Percentiles rank a stretch among this genome's conserved stretches.
Evolutionary conservation across 805 yeast species (phyloP).

Genomic region (Metschnikowia matae): DNA sequence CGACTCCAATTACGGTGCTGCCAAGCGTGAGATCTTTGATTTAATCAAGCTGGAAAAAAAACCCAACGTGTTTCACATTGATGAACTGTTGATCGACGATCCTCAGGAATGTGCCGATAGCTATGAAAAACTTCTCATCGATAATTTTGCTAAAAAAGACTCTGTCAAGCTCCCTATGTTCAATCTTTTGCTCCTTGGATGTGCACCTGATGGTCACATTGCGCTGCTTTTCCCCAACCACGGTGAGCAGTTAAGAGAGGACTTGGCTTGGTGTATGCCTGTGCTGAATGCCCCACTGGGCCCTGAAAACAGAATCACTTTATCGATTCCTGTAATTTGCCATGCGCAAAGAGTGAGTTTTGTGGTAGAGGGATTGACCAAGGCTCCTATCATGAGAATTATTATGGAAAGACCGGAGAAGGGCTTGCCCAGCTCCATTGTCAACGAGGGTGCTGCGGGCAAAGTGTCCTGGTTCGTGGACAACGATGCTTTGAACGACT

Average conservation of each 20-base stretch:
- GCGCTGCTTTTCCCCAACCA: slow-evolving; percentile 95
- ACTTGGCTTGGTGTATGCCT: slow-evolving; percentile 92
- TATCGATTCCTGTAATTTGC: slow-evolving; percentile 91
- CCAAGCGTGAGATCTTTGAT: slow-evolving; percentile 79
- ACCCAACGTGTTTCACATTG: slow-evolving; percentile 81
- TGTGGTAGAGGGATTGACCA: slow-evolving; percentile 94
- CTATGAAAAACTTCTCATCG: slow-evolving; percentile 81
- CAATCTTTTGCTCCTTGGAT: slow-evolving; percentile 85
- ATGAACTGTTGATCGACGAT: slow-evolving; percentile 67
- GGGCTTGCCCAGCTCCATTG: slow-evolving; percentile 90
- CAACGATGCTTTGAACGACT: slow-evolving; percentile 83
- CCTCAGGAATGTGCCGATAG: slow-evolving; percentile 92
- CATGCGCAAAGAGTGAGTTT: slow-evolving; percentile 90
- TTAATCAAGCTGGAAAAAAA: slow-evolving; percentile 46
- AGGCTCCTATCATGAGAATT: slow-evolving; percentile 85
- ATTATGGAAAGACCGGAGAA: slow-evolving; percentile 97
- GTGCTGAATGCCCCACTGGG: slow-evolving; percentile 89
- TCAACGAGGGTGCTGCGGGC: slow-evolving; percentile 95
- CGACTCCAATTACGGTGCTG: slow-evolving; percentile 87
- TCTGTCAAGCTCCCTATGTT: slow-evolving; percentile 94
- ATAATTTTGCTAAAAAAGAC: slow-evolving; percentile 93
- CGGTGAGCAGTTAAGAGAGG: slow-evolving; percentile 77
- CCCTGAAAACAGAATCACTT: slow-evolving; percentile 78
- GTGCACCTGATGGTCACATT: slow-evolving; percentile 98
- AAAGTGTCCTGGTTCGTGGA: slow-evolving; percentile 97